phyloP scores from a whole-genome alignment of 2,329 filamentous ascomycete genomes.

The Nakataea oryzae region DNA sequence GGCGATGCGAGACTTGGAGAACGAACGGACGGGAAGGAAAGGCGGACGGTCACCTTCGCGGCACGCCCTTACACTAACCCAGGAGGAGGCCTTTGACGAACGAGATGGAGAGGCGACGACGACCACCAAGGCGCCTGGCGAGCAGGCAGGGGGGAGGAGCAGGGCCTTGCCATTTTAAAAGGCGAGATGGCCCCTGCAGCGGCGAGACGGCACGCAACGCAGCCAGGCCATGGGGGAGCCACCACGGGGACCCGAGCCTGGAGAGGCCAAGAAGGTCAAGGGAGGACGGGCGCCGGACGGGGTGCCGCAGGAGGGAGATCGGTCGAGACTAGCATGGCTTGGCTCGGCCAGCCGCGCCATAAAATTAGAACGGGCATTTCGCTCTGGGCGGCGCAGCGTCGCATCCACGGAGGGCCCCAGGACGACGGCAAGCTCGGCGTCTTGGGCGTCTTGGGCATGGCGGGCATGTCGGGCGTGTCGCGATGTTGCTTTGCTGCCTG shows the following conservation, averaged over 20 bases:
- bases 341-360: not conserved
- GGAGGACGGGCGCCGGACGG: too few relatives aligned
- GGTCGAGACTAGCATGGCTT: not conserved
- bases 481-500: not conserved
- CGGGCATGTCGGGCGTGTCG: too few relatives aligned
- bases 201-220: not conserved
- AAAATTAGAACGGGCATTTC: not conserved
- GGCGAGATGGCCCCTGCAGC: not conserved
- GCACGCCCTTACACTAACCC: not conserved
- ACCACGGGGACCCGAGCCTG: too few relatives aligned
- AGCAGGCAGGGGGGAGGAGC: too few relatives aligned
- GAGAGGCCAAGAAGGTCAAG: too few relatives aligned
- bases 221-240: too few relatives aligned
- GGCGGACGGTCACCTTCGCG: not conserved
- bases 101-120: not conserved
- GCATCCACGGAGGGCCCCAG: not conserved
- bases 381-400: not conserved
- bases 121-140: not conserved
- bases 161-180: not conserved
- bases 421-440: not conserved
- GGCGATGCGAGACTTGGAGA: slow-evolving; percentile 2
- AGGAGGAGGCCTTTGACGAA: not conserved
- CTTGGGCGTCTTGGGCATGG: too few relatives aligned
- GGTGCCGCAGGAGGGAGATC: not conserved
- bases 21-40: slow-evolving; percentile 2